Conservation (phyloP, 2,329 filamentous ascomycete genomes). For the Clarireedia hainanense region DNA sequence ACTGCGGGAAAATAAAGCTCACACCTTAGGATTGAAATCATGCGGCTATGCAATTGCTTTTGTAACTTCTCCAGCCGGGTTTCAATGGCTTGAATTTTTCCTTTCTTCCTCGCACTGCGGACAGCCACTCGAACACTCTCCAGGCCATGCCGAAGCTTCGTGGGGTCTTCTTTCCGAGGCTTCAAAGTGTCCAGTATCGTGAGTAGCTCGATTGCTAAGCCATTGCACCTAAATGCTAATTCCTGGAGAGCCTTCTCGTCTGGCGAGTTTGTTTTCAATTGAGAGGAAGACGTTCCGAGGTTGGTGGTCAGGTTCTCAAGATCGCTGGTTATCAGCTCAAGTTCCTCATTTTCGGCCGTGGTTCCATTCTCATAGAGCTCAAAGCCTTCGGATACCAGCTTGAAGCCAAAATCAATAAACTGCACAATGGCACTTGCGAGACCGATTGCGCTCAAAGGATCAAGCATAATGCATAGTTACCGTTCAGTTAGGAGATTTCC, state of each 20-base stretch:
- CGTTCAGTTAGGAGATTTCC: too few relatives aligned
- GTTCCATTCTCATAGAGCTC: neutral
- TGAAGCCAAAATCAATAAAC: neutral
- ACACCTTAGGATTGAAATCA: neutral
- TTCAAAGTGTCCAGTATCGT: neutral
- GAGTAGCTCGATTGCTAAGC: neutral
- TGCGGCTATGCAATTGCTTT: neutral
- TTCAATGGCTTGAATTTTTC: neutral
- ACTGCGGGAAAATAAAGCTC: neutral
- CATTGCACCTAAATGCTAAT: neutral
- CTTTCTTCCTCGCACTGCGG: neutral
- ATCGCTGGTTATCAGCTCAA: neutral
- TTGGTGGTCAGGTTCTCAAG: neutral
- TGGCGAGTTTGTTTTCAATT: neutral
- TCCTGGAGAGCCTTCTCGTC: neutral
- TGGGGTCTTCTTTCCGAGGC: too few relatives aligned
- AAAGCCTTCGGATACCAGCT: neutral
- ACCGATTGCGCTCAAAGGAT: neutral
- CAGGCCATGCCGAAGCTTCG: neutral
- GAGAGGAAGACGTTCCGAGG: neutral
- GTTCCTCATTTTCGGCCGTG: neutral
- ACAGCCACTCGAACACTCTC: neutral
- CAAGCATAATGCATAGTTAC: neutral
- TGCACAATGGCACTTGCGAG: neutral
- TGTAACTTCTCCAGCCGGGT: neutral